Evolutionary conservation across 2,329 filamentous ascomycete species (phyloP), one percentile per base, ranked within the genome.

Genomic region (Penicillium verrucosum): DNA sequence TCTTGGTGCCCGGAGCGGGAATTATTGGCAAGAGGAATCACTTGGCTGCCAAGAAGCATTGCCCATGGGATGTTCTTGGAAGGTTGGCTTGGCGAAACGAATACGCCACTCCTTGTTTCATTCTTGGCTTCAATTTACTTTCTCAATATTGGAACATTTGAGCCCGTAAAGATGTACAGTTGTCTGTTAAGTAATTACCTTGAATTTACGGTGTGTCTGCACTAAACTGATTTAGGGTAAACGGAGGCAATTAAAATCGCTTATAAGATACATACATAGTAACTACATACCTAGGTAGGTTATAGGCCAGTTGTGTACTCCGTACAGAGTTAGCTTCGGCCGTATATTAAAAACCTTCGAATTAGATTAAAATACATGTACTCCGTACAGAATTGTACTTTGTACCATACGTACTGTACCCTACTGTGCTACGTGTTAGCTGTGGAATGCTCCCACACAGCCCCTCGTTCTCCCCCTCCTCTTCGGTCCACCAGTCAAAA

Each of bases 21-120:
- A 58, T 63, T 56, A 56, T 56, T 64, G 62, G 62, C 61, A 62
- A 59, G 61, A 65, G 64, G 63, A 61, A 64, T 60, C 41, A 59
- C 64, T 66, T 66, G 64, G 64, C 64, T 65, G 64, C 64, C 63
- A 66, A 66, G 64, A 65, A 48, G 55, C 37, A 59, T 56, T 21
- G 60, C 58, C 43, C 62, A 58, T 58, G 30, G 52, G 45, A 50
- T 49, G 48, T 54, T 60, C 34, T 51, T 51, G 40, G 37, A 23
- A 43, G 16, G 36, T 45, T 55, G 47, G 44, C 64, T 66, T 66
- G 64, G 64, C 64, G 14, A 46, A 36, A 45, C 11, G 29, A 40
- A 45, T 30, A 21, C 36, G 45, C 52, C 45, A 54, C 27, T 38
- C 8, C 21, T 16, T 44, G 23, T 18, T 44, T 40, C n/a, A 6